Percentiles rank a stretch among this genome's conserved stretches.
These are phyloP conservation scores for Globisporangium barbulae DNA, from an alignment of 352 stramenopile species.

Conservation along the genomic window DNA sequence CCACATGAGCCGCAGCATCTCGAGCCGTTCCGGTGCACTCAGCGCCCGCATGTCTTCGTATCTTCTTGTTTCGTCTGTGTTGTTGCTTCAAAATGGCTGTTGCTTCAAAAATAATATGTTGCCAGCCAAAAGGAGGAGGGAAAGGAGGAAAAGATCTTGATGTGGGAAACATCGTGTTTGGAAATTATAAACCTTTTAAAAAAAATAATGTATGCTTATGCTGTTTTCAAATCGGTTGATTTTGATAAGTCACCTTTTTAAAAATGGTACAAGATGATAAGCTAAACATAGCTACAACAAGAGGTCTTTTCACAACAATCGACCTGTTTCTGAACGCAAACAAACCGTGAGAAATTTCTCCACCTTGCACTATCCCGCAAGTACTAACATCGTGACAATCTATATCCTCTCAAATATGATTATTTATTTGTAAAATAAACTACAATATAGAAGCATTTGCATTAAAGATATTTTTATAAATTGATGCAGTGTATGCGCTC, in stretches of 20 bases:
- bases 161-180: not conserved
- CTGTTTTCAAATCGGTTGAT: too few relatives aligned
- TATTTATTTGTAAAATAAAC: too few relatives aligned
- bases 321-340: not conserved
- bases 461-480: not conserved
- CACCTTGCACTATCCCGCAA: not conserved
- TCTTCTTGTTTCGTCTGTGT: not conserved
- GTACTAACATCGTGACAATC: not conserved
- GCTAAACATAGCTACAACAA: not conserved
- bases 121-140: not conserved
- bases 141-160: not conserved
- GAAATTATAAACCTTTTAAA: not conserved
- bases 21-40: not conserved
- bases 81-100: not conserved
- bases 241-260: not conserved
- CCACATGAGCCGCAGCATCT: conserved; percentile 38
- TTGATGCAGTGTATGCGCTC: not conserved
- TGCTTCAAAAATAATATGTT: not conserved
- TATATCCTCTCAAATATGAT: not conserved
- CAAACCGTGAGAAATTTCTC: not conserved
- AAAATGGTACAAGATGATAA: not conserved
- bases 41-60: conserved; percentile 3
- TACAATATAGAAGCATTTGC: too few relatives aligned
- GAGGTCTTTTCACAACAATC: not conserved
- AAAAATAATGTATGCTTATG: not conserved